phyloP scores from a whole-genome alignment of 345 rosid genomes.

The Hibiscus mutabilis region DNA sequence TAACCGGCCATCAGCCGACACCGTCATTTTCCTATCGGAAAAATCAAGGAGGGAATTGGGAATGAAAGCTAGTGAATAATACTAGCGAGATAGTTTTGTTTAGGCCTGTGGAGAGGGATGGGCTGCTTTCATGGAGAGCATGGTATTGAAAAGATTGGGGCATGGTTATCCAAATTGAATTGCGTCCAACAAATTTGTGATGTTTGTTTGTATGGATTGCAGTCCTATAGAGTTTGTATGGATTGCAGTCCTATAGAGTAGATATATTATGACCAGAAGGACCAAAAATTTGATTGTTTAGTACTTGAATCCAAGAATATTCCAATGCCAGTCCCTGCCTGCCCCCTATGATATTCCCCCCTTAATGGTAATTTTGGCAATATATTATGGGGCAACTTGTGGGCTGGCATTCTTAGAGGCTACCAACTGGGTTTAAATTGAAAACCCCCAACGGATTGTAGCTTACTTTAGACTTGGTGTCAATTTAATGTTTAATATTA shows the following conservation, averaged over 20 bases:
- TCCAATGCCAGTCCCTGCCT: slow-evolving; percentile 1
- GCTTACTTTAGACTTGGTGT: too few species aligned
- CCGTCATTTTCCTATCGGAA: slow-evolving; percentile 33
- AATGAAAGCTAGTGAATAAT: slow-evolving; percentile 5
- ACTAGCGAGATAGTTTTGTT: neutral
- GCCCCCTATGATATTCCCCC: neutral
- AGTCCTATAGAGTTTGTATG: too few species aligned
- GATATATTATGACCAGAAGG: neutral
- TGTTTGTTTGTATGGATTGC: too few species aligned
- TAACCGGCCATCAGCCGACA: slow-evolving; percentile 55
- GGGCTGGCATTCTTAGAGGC: neutral
- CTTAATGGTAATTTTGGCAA: neutral
- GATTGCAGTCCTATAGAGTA: neutral
- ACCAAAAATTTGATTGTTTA: neutral
- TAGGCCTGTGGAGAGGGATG: neutral
- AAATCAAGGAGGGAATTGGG: slow-evolving; percentile 8
- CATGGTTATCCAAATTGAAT: slow-evolving; percentile 63
- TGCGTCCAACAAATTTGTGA: slow-evolving; percentile 53
- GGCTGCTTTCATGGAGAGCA: slow-evolving; percentile 28
- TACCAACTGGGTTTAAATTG: too few species aligned
- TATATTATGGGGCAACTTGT: neutral
- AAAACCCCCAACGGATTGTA: too few species aligned
- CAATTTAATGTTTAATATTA: too few species aligned
- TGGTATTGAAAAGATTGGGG: slow-evolving; percentile 35
- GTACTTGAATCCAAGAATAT: slow-evolving; percentile 19